A percentile compares a stretch with the other conserved stretches of the same genome.
phyloP scores from a whole-genome alignment of 768 basidiomycete genomes.

The Zangia roseola region DNA sequence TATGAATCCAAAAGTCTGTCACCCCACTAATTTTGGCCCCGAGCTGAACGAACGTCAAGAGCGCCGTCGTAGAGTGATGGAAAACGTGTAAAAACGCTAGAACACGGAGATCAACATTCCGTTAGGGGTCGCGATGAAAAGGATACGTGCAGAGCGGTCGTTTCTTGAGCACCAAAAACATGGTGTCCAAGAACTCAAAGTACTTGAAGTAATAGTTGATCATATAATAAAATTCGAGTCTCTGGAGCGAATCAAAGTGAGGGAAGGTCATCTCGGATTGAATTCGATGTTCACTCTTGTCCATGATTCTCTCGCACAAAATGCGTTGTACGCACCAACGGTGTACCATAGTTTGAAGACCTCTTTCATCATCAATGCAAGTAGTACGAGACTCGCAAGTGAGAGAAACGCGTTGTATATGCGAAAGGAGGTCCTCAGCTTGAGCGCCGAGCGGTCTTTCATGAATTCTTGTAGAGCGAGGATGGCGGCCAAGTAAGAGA shows the following conservation, averaged over 20 bases:
- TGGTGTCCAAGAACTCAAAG: conserved; percentile 89
- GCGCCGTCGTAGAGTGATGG: conserved; percentile 93
- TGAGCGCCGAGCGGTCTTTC: conserved; percentile 68
- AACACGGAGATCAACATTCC: background rate
- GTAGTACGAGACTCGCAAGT: conserved; percentile 72
- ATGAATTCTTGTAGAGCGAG: conserved; percentile 81
- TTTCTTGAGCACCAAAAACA: conserved; percentile 96
- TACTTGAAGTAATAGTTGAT: conserved; percentile 98
- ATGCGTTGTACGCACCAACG: conserved; percentile 67
- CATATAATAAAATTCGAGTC: conserved; percentile 93
- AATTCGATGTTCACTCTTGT: conserved; percentile 60
- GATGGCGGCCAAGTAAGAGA: conserved; percentile 78
- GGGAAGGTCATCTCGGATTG: background rate
- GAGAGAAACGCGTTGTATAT: conserved; percentile 85
- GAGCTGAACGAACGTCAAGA: conserved; percentile 89
- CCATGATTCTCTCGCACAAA: conserved; percentile 77
- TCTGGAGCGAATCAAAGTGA: conserved; percentile 40
- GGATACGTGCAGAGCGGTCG: conserved; percentile 78
- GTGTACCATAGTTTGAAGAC: conserved; percentile 71
- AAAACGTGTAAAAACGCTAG: conserved; percentile 95
- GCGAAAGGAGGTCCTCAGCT: conserved; percentile 77
- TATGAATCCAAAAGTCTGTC: background rate
- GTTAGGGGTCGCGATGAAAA: background rate
- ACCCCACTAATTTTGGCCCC: conserved; percentile 88
- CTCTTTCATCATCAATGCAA: conserved; percentile 83